A percentile compares a stretch with the other conserved stretches of the same genome.
phyloP scores from a whole-genome alignment of 2,329 filamentous ascomycete species.

The Sporothrix phasma region DNA sequence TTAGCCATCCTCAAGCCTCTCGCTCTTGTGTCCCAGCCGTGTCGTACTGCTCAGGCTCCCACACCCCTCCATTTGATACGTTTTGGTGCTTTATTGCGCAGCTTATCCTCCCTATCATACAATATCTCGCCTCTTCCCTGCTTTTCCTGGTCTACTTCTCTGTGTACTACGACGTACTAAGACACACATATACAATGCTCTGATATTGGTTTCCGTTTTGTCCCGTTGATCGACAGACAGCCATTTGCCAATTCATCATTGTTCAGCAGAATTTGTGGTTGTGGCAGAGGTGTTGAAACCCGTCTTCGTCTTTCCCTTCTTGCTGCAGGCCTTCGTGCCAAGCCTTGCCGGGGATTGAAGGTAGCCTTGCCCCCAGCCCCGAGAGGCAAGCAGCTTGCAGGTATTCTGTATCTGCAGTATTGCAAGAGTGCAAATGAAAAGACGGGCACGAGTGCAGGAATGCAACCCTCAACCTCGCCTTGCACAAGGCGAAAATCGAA shows the following conservation, averaged over 20 bases:
- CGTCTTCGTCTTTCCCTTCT: no score
- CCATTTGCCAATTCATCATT: neutral
- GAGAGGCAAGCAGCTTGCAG: no score
- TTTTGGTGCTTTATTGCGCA: no score
- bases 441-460: neutral
- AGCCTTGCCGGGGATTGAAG: no score
- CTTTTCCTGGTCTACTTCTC: neutral
- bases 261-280: neutral
- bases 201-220: neutral
- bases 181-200: neutral
- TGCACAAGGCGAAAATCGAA: neutral
- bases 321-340: no score
- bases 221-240: neutral
- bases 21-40: neutral
- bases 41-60: neutral
- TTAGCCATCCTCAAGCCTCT: neutral
- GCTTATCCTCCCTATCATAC: neutral
- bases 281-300: no score
- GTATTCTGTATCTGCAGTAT: neutral
- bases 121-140: neutral
- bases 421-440: neutral
- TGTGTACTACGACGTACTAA: neutral
- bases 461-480: neutral
- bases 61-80: no score
- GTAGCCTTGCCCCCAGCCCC: no score